Percentiles rank a stretch among this genome's conserved stretches.
phyloP scores from a whole-genome alignment of 106 monocot species.

The Acorus gramineus region DNA sequence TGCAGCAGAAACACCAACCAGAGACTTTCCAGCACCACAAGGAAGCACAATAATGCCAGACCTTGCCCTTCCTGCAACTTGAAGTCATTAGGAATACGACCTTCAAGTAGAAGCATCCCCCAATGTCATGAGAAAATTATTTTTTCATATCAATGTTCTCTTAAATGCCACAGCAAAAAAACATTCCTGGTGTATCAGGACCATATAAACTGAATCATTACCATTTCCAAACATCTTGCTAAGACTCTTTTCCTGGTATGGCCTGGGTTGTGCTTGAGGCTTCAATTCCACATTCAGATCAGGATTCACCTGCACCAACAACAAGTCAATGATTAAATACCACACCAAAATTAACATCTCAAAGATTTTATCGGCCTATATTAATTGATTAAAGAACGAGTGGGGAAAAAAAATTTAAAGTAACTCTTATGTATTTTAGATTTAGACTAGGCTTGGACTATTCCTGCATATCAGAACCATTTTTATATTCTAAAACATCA shows the following conservation, averaged over 20 bases:
- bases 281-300: conserved; percentile 95
- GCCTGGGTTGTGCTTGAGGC: conserved; percentile 95
- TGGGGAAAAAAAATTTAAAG: too few relatives aligned
- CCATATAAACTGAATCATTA: conserved; percentile 2
- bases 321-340: neutral
- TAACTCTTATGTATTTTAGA: too few relatives aligned
- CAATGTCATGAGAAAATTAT: neutral
- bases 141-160: too few relatives aligned
- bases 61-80: conserved; percentile 69
- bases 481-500: too few relatives aligned
- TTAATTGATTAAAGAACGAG: too few relatives aligned
- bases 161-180: too few relatives aligned
- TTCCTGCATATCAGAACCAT: too few relatives aligned
- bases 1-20: conserved; percentile 98
- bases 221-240: conserved; percentile 99
- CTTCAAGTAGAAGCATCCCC: neutral
- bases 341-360: too few relatives aligned
- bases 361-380: too few relatives aligned
- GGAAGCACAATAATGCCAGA: conserved; percentile 99
- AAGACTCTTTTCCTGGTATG: conserved; percentile 99
- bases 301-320: conserved; percentile 69
- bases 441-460: too few relatives aligned
- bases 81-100: neutral
- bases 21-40: conserved; percentile 97
- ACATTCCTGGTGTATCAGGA: too few relatives aligned